Conservation (phyloP, 768 basidiomycete species). For the Aureoboletus auriporus region DNA sequence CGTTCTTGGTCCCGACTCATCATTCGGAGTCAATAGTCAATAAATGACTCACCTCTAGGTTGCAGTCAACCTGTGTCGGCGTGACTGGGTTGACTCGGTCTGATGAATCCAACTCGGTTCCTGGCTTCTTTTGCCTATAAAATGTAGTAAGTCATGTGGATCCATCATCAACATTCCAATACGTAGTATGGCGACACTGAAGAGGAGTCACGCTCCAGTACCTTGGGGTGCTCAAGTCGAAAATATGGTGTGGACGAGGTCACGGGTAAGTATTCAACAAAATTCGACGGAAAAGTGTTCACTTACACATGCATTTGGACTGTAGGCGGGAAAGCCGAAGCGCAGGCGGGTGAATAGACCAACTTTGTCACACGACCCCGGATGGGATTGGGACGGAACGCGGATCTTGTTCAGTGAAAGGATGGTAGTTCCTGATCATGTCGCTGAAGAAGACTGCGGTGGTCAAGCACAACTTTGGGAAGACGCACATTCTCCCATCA, state of each 20-base stretch:
- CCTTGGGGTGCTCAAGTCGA: slow-evolving; percentile 7
- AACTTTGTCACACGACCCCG: slow-evolving; percentile 11
- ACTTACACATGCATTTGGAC: not conserved
- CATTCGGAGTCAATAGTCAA: not conserved
- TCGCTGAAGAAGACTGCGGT: not conserved
- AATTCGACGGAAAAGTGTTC: not conserved
- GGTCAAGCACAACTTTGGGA: not conserved
- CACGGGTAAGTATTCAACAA: slow-evolving; percentile 5
- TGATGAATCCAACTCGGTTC: too few species aligned
- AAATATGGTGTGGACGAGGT: slow-evolving; percentile 7
- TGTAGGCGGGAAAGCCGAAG: slow-evolving; percentile 14
- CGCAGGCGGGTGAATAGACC: slow-evolving; percentile 10
- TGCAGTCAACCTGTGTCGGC: not conserved
- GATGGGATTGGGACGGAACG: slow-evolving; percentile 24
- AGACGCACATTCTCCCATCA: not conserved
- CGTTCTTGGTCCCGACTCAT: slow-evolving; percentile 8
- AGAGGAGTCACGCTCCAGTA: slow-evolving; percentile 8
- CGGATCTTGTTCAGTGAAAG: slow-evolving; percentile 5
- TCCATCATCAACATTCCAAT: not conserved
- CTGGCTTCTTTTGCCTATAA: slow-evolving; percentile 10
- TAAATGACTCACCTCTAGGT: slow-evolving; percentile 13
- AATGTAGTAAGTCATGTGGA: not conserved
- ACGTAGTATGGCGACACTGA: slow-evolving; percentile 18
- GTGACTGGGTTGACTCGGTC: slow-evolving; percentile 9
- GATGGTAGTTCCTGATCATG: not conserved